These are phyloP conservation scores for Aquilaria yunnanensis DNA, from an alignment of 345 rosid genomes.

Conservation along the genomic window DNA sequence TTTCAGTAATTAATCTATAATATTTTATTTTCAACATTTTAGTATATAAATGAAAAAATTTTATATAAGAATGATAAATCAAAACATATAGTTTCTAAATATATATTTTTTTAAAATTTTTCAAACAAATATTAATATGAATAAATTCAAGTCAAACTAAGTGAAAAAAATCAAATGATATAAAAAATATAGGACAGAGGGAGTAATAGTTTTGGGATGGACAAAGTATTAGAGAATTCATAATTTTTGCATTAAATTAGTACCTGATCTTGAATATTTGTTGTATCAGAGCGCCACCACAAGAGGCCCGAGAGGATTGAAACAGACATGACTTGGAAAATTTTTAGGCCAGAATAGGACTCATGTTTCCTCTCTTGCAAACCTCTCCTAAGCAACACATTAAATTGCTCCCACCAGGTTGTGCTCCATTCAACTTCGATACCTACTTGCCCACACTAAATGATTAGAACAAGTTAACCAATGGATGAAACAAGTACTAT, in stretches of 20 bases:
- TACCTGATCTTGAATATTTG: constrained; percentile 91
- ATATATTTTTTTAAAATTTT: no score
- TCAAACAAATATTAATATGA: no score
- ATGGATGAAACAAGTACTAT: not conserved
- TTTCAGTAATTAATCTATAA: no score
- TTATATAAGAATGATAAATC: no score
- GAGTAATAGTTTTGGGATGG: not conserved
- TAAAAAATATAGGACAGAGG: no score
- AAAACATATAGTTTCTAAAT: no score
- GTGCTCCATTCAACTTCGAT: constrained; percentile 61
- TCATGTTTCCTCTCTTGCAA: constrained; percentile 79
- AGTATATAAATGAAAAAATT: no score
- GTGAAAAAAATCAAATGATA: no score
- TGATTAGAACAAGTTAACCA: constrained; percentile 3
- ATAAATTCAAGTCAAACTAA: no score
- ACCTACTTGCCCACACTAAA: constrained; percentile 19
- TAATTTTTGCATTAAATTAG: not conserved
- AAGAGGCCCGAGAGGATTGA: constrained; percentile 75
- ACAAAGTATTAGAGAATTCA: not conserved
- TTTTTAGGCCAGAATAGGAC: constrained; percentile 72
- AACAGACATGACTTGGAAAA: constrained; percentile 83
- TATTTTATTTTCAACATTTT: no score
- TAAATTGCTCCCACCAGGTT: constrained; percentile 82
- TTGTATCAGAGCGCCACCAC: constrained; percentile 78
- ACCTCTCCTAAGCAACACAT: constrained; percentile 61